These are phyloP conservation scores for Boletus edulis DNA, from an alignment of 768 basidiomycete genomes.

Conservation along the genomic window DNA sequence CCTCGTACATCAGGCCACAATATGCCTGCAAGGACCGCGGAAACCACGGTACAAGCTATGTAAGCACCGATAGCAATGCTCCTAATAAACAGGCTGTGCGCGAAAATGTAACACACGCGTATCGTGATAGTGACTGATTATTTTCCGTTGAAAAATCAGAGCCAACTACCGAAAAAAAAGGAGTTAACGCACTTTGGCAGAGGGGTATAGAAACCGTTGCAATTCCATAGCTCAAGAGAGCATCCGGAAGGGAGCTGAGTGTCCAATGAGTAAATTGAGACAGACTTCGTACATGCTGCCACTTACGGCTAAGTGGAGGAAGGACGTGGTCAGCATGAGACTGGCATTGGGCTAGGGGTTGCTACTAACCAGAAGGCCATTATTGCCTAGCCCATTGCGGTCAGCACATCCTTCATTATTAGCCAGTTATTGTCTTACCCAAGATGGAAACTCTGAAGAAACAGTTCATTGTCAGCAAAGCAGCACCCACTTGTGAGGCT, in stretches of 20 bases:
- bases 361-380: background rate
- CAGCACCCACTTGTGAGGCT: background rate
- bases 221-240: background rate
- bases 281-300: background rate
- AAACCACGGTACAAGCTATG: background rate
- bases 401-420: background rate
- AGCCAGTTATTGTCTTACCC: background rate
- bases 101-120: conserved; percentile 23
- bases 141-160: background rate
- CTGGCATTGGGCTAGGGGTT: background rate
- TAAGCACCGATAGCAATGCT: background rate
- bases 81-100: background rate
- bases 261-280: background rate
- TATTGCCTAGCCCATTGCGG: background rate
- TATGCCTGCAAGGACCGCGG: background rate
- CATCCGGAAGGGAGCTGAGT: background rate
- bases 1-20: too few species aligned
- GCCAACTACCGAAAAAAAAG: background rate
- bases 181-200: conserved; percentile 15
- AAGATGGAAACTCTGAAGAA: conserved; percentile 2
- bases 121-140: conserved; percentile 10
- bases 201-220: background rate
- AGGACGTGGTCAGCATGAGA: background rate
- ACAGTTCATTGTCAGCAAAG: background rate
- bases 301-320: conserved; percentile 6